Conservation (phyloP, 352 stramenopile species). For the Thalassiosira mediterranea region DNA sequence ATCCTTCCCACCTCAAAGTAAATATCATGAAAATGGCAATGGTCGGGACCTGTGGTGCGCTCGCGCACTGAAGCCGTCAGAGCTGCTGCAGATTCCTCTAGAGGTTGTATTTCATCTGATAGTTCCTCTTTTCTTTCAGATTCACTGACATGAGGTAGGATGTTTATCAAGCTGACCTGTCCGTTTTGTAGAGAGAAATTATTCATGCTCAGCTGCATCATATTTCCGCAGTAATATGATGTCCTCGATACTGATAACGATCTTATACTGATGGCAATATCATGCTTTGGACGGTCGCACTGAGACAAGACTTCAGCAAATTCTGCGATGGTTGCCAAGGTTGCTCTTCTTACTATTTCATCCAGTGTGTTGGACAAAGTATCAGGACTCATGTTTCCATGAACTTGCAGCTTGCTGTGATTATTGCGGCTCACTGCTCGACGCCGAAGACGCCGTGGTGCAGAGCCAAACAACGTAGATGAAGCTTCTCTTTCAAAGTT, state of each 20-base stretch:
- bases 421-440: constrained; percentile 1
- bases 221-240: constrained; percentile 31
- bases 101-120: constrained; percentile 8
- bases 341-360: constrained; percentile 28
- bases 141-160: constrained; percentile 17
- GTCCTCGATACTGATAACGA: constrained; percentile 36
- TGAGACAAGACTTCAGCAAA: constrained; percentile 11
- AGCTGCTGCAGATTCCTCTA: constrained; percentile 14
- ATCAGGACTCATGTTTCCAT: too few relatives aligned
- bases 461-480: not conserved
- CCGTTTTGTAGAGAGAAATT: constrained; percentile 35
- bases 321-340: constrained; percentile 24
- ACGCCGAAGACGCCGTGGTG: not conserved
- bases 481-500: constrained; percentile 43
- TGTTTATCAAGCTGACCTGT: constrained; percentile 36
- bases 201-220: constrained; percentile 25
- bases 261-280: constrained; percentile 33
- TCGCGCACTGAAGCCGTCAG: constrained; percentile 27
- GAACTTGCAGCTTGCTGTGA: too few relatives aligned
- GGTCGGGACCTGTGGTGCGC: not conserved
- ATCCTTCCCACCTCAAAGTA: constrained; percentile 45
- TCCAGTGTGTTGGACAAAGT: constrained; percentile 38
- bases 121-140: not conserved
- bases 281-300: constrained; percentile 15
- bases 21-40: constrained; percentile 27